Evolutionary conservation across 805 yeast genomes (phyloP).

Genomic region (Nadsonia fulvescens): DNA sequence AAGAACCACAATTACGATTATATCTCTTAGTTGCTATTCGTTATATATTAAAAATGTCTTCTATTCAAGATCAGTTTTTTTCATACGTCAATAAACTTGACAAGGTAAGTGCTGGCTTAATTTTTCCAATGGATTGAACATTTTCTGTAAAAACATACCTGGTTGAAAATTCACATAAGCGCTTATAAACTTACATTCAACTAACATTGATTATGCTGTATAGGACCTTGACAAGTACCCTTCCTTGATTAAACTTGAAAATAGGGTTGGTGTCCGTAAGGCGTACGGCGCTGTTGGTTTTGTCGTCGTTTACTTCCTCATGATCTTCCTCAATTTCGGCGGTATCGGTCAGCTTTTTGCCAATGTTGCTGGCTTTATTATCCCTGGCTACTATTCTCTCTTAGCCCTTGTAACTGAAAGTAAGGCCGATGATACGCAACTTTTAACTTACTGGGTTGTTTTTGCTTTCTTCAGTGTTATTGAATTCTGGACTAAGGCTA

Average conservation of each 20-base stretch:
- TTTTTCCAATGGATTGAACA: no score
- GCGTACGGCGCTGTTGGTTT: slow-evolving; percentile 64
- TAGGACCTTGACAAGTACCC: slow-evolving; percentile 20
- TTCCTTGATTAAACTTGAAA: slow-evolving; percentile 17
- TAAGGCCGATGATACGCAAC: slow-evolving; percentile 64
- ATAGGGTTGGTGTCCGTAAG: slow-evolving; percentile 38
- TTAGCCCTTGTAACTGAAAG: slow-evolving; percentile 59
- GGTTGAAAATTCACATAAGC: no score
- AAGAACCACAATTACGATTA: no score
- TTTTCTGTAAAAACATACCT: no score
- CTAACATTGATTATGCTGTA: no score
- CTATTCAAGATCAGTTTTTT: no score
- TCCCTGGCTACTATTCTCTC: slow-evolving; percentile 82
- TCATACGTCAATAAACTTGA: no score
- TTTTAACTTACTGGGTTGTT: slow-evolving; percentile 96
- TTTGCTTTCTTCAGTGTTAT: slow-evolving; percentile 77
- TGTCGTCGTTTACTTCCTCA: slow-evolving; percentile 46
- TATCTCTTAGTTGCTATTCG: no score
- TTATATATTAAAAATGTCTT: no score
- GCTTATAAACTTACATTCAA: no score
- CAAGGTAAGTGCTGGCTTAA: no score
- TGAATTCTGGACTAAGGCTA: slow-evolving; percentile 91
- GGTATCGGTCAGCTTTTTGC: slow-evolving; percentile 90
- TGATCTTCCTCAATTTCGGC: slow-evolving; percentile 78
- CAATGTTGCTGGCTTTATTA: slow-evolving; percentile 75